Base-by-base conservation (phyloP, 1,139 yeast genomes). In the Suhomyces kunorum region DNA sequence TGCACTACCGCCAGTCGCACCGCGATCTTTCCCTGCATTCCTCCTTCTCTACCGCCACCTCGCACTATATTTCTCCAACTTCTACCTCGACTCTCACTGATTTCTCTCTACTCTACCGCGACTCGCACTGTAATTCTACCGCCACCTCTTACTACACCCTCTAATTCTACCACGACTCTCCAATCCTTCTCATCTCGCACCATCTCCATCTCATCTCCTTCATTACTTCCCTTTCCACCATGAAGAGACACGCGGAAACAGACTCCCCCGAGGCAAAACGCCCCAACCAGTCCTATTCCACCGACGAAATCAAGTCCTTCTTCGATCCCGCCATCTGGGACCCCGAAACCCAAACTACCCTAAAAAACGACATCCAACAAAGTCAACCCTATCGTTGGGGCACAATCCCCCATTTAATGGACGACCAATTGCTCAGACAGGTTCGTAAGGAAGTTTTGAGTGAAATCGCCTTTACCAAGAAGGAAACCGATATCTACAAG, bases 401-500 rank as follows among this genome's bases (percentile, higher is more conserved):
- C 2, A 81, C 89, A 14, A 84, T 94, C 38, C 74, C 70, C 22
- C 76, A 81, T 25, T 66, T 92, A 38, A 74, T 94, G 40, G 79
- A 90, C 56, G 96, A 90, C 48, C 77, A 81, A 0, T 66, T 94
- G 19, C 66, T 94, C 41, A 71, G 94, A 48, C 74, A 76, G 28
- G 98, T 94, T 2, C 76, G 98, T 36, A 76, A 78, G 43, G 98
- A 94, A 59, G 90, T 94, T 28, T 75, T 87, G 51, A 69, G 74
- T 6, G 86, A 89, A 55, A 83, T 94, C 44, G 94, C 87, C 34
- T 94, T 94, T 68, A 89, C 98, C 14, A 81, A 83, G 55, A 94
- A 92, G 63, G 98, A 94, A 62, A 94, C 99, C 0, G 98, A 94
- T 57, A 94, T 94, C 46, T 94, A 94, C 64, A 90, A 88, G 60